Evolutionary conservation across 2,329 filamentous ascomycete species (phyloP).

Genomic region (Fusarium acutatum): DNA sequence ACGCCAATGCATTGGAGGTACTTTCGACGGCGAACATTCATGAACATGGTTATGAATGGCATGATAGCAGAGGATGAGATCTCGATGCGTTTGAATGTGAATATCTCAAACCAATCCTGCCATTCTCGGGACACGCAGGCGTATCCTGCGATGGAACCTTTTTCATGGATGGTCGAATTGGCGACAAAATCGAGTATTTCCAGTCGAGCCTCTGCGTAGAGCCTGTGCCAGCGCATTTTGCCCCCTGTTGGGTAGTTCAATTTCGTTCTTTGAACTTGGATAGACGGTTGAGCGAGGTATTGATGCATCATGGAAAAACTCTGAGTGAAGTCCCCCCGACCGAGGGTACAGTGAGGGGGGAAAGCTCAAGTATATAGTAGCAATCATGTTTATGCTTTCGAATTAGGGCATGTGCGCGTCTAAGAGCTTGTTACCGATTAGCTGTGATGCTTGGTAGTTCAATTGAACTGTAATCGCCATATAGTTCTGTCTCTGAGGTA

Average conservation of each 20-base stretch:
- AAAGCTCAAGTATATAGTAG: too few species aligned
- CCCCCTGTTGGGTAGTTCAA: accelerated
- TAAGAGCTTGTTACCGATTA: too few species aligned
- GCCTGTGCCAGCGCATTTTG: not conserved
- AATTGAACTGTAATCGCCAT: not conserved
- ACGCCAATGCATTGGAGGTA: not conserved
- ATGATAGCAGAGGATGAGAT: not conserved
- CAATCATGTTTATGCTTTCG: accelerated
- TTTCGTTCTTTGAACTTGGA: not conserved
- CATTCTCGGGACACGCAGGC: not conserved
- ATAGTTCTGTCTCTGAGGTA: not conserved
- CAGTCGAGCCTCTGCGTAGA: not conserved
- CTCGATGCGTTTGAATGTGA: not conserved
- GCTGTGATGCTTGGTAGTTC: not conserved
- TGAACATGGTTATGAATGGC: not conserved
- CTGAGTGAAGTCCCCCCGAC: too few species aligned
- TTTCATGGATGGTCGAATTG: not conserved
- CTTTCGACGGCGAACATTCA: not conserved
- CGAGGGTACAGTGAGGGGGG: accelerated
- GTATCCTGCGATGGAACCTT: not conserved
- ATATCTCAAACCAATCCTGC: not conserved
- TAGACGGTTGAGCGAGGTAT: too few species aligned
- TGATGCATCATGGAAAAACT: not conserved
- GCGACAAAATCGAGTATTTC: not conserved
- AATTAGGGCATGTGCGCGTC: not conserved